Percentiles rank a stretch among this genome's conserved stretches.
phyloP scores from a whole-genome alignment of 148 eudicot species.

The Cornus florida region DNA sequence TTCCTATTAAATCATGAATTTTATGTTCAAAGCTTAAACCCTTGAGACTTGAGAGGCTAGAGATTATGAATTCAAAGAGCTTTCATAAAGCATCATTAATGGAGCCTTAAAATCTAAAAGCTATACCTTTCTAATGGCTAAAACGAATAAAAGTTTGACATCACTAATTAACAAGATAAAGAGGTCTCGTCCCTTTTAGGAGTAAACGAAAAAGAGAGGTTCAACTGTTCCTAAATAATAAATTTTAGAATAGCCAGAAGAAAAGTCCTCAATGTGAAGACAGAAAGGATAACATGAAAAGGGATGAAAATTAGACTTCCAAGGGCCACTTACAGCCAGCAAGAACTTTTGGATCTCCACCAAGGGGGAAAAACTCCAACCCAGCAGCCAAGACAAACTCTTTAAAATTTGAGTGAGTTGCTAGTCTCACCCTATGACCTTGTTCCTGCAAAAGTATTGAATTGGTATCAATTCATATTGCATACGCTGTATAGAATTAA shows the following conservation, averaged over 20 bases:
- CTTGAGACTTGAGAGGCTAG: not conserved
- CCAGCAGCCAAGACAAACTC: conserved; percentile 79
- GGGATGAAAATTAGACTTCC: not conserved
- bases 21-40: not conserved
- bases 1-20: not conserved
- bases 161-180: not conserved
- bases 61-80: not conserved
- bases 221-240: not conserved
- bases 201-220: not conserved
- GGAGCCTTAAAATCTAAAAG: not conserved
- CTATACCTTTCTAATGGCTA: not conserved
- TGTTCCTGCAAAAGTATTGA: conserved; percentile 52
- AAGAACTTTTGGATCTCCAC: conserved; percentile 90
- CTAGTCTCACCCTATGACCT: conserved; percentile 87
- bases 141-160: not conserved
- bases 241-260: not conserved
- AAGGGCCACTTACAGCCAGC: conserved; percentile 56
- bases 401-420: conserved; percentile 77
- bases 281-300: not conserved
- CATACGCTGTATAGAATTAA: not conserved
- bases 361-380: conserved; percentile 79
- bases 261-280: not conserved
- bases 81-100: not conserved
- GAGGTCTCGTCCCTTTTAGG: not conserved
- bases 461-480: not conserved